Percentiles rank a stretch among this genome's conserved stretches.
Conservation (phyloP, 2,329 filamentous ascomycete species). For the Aspergillus luchuensis region DNA sequence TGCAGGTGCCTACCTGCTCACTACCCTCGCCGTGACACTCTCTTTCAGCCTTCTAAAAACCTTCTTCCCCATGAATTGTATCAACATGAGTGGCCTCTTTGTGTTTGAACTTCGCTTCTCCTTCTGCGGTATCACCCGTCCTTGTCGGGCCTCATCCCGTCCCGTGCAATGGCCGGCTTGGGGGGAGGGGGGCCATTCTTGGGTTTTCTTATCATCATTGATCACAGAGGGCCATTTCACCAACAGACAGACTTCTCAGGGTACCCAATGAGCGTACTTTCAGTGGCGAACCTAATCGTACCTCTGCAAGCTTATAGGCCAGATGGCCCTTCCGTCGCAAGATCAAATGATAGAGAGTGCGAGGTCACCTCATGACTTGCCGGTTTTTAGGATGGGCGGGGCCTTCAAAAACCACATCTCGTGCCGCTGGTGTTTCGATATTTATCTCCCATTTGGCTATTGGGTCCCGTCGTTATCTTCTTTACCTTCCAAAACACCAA, state of each 20-base stretch:
- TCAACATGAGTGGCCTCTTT: conserved; percentile 33
- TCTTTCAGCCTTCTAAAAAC: conserved; percentile 28
- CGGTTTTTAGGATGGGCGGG: conserved; percentile 28
- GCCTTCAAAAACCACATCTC: conserved; percentile 36
- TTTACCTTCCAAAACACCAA: neutral
- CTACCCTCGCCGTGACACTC: conserved; percentile 25
- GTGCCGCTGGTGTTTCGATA: conserved; percentile 53
- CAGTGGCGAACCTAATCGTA: conserved; percentile 34
- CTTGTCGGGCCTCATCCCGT: conserved; percentile 36
- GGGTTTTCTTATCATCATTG: conserved; percentile 36
- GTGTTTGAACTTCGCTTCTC: conserved; percentile 43
- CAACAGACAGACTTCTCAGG: conserved; percentile 37
- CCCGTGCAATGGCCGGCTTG: conserved; percentile 37
- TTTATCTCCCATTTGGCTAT: neutral
- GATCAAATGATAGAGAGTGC: no score
- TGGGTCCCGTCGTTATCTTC: neutral
- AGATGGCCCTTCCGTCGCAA: no score
- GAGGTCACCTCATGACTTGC: no score
- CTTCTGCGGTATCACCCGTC: conserved; percentile 34
- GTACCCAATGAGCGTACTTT: conserved; percentile 34
- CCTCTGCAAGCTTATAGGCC: conserved; percentile 21
- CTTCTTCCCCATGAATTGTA: conserved; percentile 40
- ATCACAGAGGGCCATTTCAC: conserved; percentile 34
- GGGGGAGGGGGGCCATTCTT: conserved; percentile 34
- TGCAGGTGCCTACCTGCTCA: conserved; percentile 41